Conservation (phyloP, 306 rosid genomes). For the Medicago arabica region DNA sequence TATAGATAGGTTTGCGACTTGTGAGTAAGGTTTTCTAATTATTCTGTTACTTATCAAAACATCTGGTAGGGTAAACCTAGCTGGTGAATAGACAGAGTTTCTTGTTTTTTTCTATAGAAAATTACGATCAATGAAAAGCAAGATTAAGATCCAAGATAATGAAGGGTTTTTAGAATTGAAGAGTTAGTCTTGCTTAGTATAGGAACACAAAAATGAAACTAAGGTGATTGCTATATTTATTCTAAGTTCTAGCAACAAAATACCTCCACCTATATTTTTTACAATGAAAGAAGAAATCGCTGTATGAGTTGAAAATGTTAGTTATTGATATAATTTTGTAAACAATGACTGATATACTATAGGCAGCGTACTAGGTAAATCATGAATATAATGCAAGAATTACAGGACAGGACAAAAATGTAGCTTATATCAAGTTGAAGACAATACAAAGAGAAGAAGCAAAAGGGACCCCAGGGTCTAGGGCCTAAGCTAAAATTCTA, state of each 20-base stretch:
- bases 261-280: no score
- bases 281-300: no score
- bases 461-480: no score
- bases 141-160: not conserved
- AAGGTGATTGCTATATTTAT: no score
- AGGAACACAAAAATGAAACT: not conserved
- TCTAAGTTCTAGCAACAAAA: no score
- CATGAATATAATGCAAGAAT: not conserved
- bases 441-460: not conserved
- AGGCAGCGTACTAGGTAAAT: not conserved
- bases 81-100: not conserved
- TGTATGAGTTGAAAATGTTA: not conserved
- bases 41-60: not conserved
- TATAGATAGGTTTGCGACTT: not conserved
- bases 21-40: not conserved
- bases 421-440: not conserved
- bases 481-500: no score
- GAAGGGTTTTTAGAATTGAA: not conserved
- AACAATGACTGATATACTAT: not conserved
- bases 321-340: not conserved
- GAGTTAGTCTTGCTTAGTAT: constrained; percentile 7
- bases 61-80: not conserved
- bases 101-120: not conserved
- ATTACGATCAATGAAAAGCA: not conserved
- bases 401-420: not conserved